phyloP scores from a whole-genome alignment of 2,329 filamentous ascomycete species.

The Knoxdaviesia proteae region DNA sequence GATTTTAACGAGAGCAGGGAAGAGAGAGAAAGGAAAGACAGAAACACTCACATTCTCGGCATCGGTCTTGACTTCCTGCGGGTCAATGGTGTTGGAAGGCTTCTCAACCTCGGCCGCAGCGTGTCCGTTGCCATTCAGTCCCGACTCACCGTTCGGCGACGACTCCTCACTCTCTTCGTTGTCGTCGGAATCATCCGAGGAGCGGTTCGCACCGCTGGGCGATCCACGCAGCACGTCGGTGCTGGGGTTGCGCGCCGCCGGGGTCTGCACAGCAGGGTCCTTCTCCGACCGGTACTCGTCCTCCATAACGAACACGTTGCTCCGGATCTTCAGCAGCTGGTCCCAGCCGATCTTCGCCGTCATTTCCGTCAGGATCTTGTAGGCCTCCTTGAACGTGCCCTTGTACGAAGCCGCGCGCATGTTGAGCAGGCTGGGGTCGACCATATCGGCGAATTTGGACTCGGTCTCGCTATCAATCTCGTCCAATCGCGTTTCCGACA shows the following conservation, averaged over 20 bases:
- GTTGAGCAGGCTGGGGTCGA: slow-evolving; percentile 70
- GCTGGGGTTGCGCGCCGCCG: slow-evolving; percentile 48
- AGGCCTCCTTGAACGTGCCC: slow-evolving; percentile 89
- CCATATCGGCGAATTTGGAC: slow-evolving; percentile 60
- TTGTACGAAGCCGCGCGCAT: slow-evolving; percentile 78
- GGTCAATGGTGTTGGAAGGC: slow-evolving; percentile 58
- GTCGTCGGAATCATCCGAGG: slow-evolving; percentile 20
- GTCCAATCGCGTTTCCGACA: slow-evolving; percentile 76
- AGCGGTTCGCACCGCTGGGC: slow-evolving; percentile 30
- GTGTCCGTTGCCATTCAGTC: slow-evolving; percentile 15
- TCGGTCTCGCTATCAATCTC: slow-evolving; percentile 89
- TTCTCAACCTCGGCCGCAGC: slow-evolving; percentile 29
- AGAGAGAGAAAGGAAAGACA: background rate
- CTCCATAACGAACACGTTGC: slow-evolving; percentile 98
- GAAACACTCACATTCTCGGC: slow-evolving; percentile 23
- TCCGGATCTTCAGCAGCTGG: slow-evolving; percentile 79
- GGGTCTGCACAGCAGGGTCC: slow-evolving; percentile 20
- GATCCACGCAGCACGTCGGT: slow-evolving; percentile 51
- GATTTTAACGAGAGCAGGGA: background rate
- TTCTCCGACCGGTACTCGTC: slow-evolving; percentile 91
- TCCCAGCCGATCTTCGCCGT: slow-evolving; percentile 97
- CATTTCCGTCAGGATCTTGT: slow-evolving; percentile 84
- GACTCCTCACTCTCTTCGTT: slow-evolving; percentile 14
- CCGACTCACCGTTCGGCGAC: slow-evolving; percentile 18
- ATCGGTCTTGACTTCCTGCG: slow-evolving; percentile 56